Evolutionary conservation across 2,329 filamentous ascomycete genomes (phyloP).

Genomic region (Alternaria panax): DNA sequence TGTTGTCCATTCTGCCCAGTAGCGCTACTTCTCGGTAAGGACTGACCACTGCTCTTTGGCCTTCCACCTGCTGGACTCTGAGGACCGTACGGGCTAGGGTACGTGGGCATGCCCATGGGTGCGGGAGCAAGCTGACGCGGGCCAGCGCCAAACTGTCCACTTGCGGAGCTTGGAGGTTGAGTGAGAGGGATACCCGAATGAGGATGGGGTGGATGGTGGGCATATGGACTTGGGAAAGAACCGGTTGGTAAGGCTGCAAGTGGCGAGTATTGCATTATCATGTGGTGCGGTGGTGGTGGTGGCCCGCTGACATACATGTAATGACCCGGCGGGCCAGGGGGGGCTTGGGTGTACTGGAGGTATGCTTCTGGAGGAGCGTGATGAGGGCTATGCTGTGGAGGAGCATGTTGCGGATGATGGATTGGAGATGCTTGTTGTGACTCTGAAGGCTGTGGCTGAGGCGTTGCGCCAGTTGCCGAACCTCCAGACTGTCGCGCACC

Average conservation of each 20-base stretch:
- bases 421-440: constrained; percentile 26
- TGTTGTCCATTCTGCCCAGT: constrained; percentile 28
- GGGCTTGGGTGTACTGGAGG: constrained; percentile 22
- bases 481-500: constrained; percentile 30
- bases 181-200: constrained; percentile 17
- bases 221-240: constrained; percentile 19
- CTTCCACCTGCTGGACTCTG: constrained; percentile 29
- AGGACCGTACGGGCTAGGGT: constrained; percentile 43
- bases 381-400: constrained; percentile 24
- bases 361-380: constrained; percentile 32
- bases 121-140: constrained; percentile 36
- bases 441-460: constrained; percentile 27
- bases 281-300: constrained; percentile 31
- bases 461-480: constrained; percentile 27
- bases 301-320: constrained; percentile 28
- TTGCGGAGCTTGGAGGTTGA: constrained; percentile 20
- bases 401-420: constrained; percentile 16
- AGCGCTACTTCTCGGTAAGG: constrained; percentile 14
- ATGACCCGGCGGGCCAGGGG: constrained; percentile 31
- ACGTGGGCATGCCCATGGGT: constrained; percentile 30
- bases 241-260: constrained; percentile 37
- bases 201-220: constrained; percentile 20
- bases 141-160: constrained; percentile 10
- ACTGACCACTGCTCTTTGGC: constrained; percentile 33
- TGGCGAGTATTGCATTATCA: constrained; percentile 38